phyloP scores from a whole-genome alignment of 345 rosid species.

The Erodium maritimum region DNA sequence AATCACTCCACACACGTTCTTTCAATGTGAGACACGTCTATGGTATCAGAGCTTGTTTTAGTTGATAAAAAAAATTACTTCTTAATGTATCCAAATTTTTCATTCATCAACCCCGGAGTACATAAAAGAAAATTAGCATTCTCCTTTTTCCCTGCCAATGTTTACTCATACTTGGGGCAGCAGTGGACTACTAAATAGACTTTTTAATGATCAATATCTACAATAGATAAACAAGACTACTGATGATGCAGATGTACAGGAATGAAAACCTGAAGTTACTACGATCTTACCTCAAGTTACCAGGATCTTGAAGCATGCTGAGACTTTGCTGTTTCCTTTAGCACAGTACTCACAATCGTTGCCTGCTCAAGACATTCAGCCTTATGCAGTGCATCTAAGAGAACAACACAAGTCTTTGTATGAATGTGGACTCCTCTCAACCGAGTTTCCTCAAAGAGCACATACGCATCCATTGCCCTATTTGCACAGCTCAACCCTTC shows the following conservation, averaged over 20 bases:
- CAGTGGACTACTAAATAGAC: no score
- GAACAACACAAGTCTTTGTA: slow-evolving; percentile 69
- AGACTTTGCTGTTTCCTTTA: slow-evolving; percentile 79
- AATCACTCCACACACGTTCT: no score
- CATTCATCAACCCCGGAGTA: no score
- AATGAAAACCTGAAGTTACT: slow-evolving; percentile 23
- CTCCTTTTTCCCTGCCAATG: no score
- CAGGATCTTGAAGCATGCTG: slow-evolving; percentile 74
- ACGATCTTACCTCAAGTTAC: slow-evolving; percentile 31
- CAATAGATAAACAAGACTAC: no score
- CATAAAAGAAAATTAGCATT: no score
- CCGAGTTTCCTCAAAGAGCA: slow-evolving; percentile 77
- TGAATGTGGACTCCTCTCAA: slow-evolving; percentile 50
- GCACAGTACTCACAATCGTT: slow-evolving; percentile 79
- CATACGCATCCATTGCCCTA: slow-evolving; percentile 67
- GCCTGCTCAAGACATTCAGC: slow-evolving; percentile 92
- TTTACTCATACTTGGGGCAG: no score
- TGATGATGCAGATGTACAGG: background rate
- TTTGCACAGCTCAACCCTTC: slow-evolving; percentile 67
- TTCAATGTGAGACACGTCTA: no score
- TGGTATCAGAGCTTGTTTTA: no score
- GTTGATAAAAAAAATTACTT: no score
- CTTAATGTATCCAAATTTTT: no score
- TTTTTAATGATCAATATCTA: no score
- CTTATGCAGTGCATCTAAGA: slow-evolving; percentile 74